phyloP scores from a whole-genome alignment of 306 rosid species.

The Vigna mungo region DNA sequence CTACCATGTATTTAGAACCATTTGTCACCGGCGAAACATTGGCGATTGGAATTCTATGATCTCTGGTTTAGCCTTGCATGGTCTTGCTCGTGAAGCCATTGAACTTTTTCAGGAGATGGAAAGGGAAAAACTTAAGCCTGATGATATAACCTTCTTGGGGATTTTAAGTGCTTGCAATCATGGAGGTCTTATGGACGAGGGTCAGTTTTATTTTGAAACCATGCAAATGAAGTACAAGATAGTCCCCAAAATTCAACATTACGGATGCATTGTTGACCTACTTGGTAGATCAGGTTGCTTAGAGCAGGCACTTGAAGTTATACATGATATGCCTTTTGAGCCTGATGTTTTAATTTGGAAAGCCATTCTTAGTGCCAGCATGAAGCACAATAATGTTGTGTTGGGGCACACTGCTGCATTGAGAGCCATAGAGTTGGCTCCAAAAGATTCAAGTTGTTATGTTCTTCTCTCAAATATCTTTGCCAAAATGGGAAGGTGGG shows the following conservation, averaged over 20 bases:
- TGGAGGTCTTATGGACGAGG: conserved; percentile 59
- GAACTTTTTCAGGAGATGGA: conserved; percentile 56
- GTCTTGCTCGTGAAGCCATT: conserved; percentile 57
- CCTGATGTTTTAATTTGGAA: conserved; percentile 65
- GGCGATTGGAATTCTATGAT: conserved; percentile 67
- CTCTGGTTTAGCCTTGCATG: conserved; percentile 59
- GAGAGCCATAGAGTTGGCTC: conserved; percentile 54
- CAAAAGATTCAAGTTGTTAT: conserved; percentile 63
- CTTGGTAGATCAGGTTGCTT: conserved; percentile 55
- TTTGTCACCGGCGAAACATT: conserved; percentile 46
- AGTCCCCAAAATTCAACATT: conserved; percentile 58
- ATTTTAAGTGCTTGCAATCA: conserved; percentile 68
- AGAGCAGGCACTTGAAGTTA: conserved; percentile 51
- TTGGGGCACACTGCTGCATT: conserved; percentile 52
- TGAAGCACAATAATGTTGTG: conserved; percentile 47
- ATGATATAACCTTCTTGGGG: conserved; percentile 59
- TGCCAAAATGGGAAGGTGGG: conserved; percentile 62
- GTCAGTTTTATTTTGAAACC: conserved; percentile 53
- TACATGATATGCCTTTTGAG: conserved; percentile 52
- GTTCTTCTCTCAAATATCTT: conserved; percentile 65
- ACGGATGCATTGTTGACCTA: conserved; percentile 62
- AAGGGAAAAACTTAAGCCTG: conserved; percentile 48
- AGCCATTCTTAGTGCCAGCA: conserved; percentile 58
- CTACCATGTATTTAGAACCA: conserved; percentile 47
- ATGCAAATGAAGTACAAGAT: conserved; percentile 64